A percentile compares a stretch with the other conserved stretches of the same genome.
These are phyloP conservation scores for Cutaneotrichosporon spelunceum DNA, from an alignment of 1,284 basidiomycete genomes.

Conservation along the genomic window DNA sequence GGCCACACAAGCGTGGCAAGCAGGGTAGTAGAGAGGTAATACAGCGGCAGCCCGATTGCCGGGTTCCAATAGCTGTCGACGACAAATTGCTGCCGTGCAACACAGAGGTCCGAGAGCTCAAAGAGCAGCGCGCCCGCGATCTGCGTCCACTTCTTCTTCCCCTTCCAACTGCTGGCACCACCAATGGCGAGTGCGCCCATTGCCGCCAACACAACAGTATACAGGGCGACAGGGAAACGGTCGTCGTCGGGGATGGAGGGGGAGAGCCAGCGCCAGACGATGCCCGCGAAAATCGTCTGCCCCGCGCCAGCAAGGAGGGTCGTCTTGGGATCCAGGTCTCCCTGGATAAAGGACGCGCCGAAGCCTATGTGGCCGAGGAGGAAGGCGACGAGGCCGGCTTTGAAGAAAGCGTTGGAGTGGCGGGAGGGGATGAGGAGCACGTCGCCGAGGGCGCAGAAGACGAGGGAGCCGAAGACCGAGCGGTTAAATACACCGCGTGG, in stretches of 20 bases:
- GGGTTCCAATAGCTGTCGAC: conserved; percentile 6
- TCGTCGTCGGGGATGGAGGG: conserved; percentile 14
- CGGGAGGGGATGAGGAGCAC: conserved; percentile 16
- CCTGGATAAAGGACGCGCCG: conserved; percentile 13
- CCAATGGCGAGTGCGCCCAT: conserved; percentile 18
- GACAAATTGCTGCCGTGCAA: conserved; percentile 24
- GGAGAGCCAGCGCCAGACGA: conserved; percentile 19
- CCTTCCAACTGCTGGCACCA: neutral
- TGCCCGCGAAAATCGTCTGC: neutral
- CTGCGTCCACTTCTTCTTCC: conserved; percentile 11
- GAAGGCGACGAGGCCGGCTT: conserved; percentile 22
- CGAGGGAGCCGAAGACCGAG: conserved; percentile 15
- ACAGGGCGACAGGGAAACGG: conserved; percentile 16
- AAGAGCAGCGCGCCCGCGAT: conserved; percentile 21
- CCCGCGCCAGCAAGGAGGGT: neutral
- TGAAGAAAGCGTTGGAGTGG: conserved; percentile 13
- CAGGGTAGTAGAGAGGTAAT: conserved; percentile 18
- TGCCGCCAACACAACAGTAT: conserved; percentile 13
- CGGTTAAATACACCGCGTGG: conserved; percentile 5
- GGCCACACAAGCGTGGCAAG: conserved; percentile 21
- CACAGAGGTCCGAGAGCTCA: conserved; percentile 21
- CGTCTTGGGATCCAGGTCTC: conserved; percentile 3
- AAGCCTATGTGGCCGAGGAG: conserved; percentile 24
- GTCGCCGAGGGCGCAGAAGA: conserved; percentile 16
- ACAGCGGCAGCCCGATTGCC: conserved; percentile 21